These are phyloP conservation scores for Eucalyptus dawsonii DNA, from an alignment of 345 rosid genomes.

Conservation along the genomic window DNA sequence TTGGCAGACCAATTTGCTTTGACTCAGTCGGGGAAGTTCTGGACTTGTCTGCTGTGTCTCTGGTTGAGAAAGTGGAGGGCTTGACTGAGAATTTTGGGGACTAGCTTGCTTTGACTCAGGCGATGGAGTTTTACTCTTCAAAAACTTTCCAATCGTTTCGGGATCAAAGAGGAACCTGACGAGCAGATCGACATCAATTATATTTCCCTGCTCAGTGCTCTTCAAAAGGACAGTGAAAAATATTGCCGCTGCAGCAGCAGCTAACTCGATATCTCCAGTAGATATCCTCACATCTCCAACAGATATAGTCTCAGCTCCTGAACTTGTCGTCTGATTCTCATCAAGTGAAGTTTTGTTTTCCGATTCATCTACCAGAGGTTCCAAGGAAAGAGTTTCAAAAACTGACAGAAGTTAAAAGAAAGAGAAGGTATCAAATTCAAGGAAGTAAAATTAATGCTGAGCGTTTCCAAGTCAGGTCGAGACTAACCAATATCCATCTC, in stretches of 20 bases:
- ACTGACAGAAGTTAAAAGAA: neutral
- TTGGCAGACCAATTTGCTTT: neutral
- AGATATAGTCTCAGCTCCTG: neutral
- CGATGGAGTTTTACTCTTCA: constrained; percentile 2
- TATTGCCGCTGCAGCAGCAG: constrained; percentile 29
- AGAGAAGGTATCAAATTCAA: neutral
- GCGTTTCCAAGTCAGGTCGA: neutral
- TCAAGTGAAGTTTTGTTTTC: neutral
- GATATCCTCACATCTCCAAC: neutral
- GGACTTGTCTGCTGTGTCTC: neutral
- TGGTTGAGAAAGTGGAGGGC: neutral
- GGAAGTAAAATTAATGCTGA: neutral
- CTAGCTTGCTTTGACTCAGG: neutral
- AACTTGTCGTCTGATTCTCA: neutral
- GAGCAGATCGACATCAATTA: constrained; percentile 47
- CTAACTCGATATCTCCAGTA: constrained; percentile 3
- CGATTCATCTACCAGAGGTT: neutral
- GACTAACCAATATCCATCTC: constrained; percentile 18
- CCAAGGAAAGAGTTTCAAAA: neutral
- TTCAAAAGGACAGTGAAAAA: constrained; percentile 10
- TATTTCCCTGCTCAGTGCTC: constrained; percentile 16
- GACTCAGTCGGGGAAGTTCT: neutral
- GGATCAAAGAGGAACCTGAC: constrained; percentile 44
- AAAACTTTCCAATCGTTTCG: constrained; percentile 13
- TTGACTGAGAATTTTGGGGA: neutral